phyloP scores from a whole-genome alignment of 371 early-diverging fungal species.

The Lichtheimia hyalospora region DNA sequence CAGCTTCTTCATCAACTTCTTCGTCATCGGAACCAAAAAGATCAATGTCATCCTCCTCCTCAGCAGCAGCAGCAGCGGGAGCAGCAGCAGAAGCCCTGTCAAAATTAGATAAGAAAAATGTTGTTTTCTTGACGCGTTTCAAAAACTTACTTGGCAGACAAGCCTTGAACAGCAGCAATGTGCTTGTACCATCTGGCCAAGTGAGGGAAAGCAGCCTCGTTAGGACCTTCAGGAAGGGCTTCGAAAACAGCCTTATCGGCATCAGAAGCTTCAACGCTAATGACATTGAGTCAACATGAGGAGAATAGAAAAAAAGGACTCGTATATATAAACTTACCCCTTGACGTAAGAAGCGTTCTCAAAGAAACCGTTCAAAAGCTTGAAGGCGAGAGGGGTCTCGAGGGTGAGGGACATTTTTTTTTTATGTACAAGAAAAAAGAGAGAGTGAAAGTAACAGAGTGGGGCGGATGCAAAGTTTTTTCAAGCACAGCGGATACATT shows the following conservation, averaged over 20 bases:
- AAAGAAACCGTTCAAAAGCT: conserved; percentile 81
- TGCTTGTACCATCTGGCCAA: conserved; percentile 95
- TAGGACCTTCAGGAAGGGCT: conserved; percentile 77
- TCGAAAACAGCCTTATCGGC: conserved; percentile 93
- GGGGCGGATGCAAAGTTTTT: too few species aligned
- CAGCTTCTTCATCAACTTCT: conserved; percentile 91
- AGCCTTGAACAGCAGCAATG: conserved; percentile 73
- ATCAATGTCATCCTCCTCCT: conserved; percentile 94
- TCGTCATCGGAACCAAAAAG: conserved; percentile 93
- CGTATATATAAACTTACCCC: conserved; percentile 87
- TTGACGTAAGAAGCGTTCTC: conserved; percentile 78
- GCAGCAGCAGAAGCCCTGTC: conserved; percentile 19
- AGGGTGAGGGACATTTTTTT: conserved; percentile 63
- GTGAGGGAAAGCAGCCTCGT: conserved; percentile 79
- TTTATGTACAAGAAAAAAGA: conserved; percentile 5
- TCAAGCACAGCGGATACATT: too few species aligned
- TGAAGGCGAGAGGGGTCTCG: conserved; percentile 78
- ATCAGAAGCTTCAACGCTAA: conserved; percentile 84
- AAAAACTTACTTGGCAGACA: conserved; percentile 48
- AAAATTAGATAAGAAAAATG: neutral
- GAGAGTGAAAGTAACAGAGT: conserved; percentile 1
- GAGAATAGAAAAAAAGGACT: conserved; percentile 29
- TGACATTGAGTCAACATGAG: neutral
- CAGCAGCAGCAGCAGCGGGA: conserved; percentile 49
- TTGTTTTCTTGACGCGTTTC: neutral